Evolutionary conservation across 148 eudicot species (phyloP), one percentile per base, ranked within the genome.

Genomic region (Dysphania ambrosioides): DNA sequence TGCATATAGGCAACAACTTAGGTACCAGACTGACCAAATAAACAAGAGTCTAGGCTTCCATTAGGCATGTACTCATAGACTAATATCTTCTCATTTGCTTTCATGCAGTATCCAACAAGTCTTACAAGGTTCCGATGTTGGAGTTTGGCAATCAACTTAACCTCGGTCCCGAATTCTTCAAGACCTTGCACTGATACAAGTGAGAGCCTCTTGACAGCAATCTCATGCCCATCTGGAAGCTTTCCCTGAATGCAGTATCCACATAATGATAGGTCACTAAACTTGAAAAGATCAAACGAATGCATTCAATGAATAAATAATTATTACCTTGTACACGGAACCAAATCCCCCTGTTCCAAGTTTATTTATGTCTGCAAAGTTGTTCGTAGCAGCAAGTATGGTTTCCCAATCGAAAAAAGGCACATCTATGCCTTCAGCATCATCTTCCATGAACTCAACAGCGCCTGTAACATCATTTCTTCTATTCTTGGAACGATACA

Each of bases 271-370:
- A 34, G n/a, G n/a, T 49, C 16, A 71, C 18, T 42, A 57, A 42
- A 78, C 72, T 65, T 12, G 18, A 18, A 41, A 26, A 56, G n/a
- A n/a, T n/a, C 7, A 41, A 3, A 19, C 29, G 62, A 36, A 36
- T 29, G 15, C 16, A 26, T 44, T 36, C 26, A 13, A 8, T 34
- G 23, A 30, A 58, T 41, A 21, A 68, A 47, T 18, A 19, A 47
- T 21, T 24, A 12, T 78, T 78, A 72, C 77, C 72, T 16, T 57
- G 68, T 78, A 72, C 24, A 78, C 81, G n/a, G 81, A 41, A 57
- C 80, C 80, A 66, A 78, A 78, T 34, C 80, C 80, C 40, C 80
- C 80, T 57, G 72, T 65, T 27, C 80, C 80, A 66, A 78, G 80
- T 36, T 72, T 78, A 31, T 78, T 56, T 35, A 3, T 41, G 8